phyloP scores from a whole-genome alignment of 495 filamentous ascomycete genomes.

The Penicillium daleae region DNA sequence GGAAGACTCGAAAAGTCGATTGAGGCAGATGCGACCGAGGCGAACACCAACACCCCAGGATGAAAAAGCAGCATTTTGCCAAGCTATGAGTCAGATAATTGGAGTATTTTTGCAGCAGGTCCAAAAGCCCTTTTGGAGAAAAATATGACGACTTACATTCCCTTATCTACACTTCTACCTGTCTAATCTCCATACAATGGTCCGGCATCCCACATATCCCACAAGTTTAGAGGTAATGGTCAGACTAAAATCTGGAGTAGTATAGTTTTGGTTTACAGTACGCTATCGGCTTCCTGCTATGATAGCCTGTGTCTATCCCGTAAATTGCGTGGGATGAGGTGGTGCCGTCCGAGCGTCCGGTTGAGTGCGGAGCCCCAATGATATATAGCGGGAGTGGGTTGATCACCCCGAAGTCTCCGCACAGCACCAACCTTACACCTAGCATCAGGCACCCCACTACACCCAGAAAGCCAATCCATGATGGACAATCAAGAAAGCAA shows the following conservation, averaged over 20 bases:
- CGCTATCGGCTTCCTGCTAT: not conserved
- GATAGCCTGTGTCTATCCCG: not conserved
- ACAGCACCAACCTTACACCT: not conserved
- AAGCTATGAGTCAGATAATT: not conserved
- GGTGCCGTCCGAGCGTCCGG: not conserved
- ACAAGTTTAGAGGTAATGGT: not conserved
- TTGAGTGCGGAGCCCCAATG: not conserved
- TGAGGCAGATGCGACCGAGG: not conserved
- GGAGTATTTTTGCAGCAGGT: not conserved
- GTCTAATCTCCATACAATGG: not conserved
- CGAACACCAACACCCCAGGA: not conserved
- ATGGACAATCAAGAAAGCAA: not conserved
- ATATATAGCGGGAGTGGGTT: not conserved
- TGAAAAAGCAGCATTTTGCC: not conserved
- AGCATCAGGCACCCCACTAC: too few relatives aligned
- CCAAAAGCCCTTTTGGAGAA: too few relatives aligned
- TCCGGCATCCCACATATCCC: not conserved
- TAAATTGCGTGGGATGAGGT: not conserved
- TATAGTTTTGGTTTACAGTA: not conserved
- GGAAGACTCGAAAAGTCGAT: not conserved
- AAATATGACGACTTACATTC: not conserved
- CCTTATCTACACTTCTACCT: not conserved
- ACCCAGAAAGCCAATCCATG: not conserved
- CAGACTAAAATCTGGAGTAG: too few relatives aligned
- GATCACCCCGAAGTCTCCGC: too few relatives aligned